Evolutionary conservation across 2,329 filamentous ascomycete genomes (phyloP).

Genomic region (Penicillium sp.): DNA sequence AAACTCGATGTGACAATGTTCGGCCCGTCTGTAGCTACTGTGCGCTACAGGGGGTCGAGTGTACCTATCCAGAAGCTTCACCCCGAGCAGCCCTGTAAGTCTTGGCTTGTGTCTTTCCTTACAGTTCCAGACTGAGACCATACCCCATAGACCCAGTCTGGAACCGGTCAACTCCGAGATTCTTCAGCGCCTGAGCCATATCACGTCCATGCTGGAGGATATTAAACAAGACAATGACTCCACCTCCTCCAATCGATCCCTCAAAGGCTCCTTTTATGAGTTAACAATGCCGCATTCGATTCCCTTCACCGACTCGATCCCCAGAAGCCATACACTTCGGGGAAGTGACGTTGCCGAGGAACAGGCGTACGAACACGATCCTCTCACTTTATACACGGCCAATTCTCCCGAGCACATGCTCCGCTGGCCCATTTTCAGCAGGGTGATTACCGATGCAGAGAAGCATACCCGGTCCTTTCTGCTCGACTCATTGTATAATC

Average conservation of each 20-base stretch:
- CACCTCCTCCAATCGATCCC: constrained; percentile 14
- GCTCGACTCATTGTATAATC: constrained; percentile 21
- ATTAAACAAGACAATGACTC: constrained; percentile 18
- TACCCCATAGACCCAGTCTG: constrained; percentile 11
- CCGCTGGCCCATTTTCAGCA: constrained; percentile 22
- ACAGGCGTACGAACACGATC: constrained; percentile 16
- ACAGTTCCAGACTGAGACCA: neutral
- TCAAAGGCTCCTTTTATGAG: constrained; percentile 17
- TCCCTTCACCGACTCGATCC: constrained; percentile 10
- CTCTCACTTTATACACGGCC: constrained; percentile 18
- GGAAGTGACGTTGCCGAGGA: constrained; percentile 13
- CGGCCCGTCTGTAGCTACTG: constrained; percentile 25
- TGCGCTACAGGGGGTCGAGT: constrained; percentile 18
- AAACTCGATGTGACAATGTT: constrained; percentile 24
- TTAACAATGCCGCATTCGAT: constrained; percentile 11
- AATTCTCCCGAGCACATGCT: constrained; percentile 23
- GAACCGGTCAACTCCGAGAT: constrained; percentile 21
- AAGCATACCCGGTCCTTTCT: constrained; percentile 22
- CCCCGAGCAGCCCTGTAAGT: constrained; percentile 21
- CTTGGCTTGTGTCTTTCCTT: neutral
- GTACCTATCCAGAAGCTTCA: constrained; percentile 23
- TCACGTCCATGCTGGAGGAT: constrained; percentile 21
- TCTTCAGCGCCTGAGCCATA: constrained; percentile 19
- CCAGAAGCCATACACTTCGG: constrained; percentile 5
- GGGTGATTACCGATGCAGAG: constrained; percentile 21